Percentiles rank a stretch among this genome's conserved stretches.
Evolutionary conservation across 495 filamentous ascomycete species (phyloP).

Genomic region (Bathelium albidoporum): DNA sequence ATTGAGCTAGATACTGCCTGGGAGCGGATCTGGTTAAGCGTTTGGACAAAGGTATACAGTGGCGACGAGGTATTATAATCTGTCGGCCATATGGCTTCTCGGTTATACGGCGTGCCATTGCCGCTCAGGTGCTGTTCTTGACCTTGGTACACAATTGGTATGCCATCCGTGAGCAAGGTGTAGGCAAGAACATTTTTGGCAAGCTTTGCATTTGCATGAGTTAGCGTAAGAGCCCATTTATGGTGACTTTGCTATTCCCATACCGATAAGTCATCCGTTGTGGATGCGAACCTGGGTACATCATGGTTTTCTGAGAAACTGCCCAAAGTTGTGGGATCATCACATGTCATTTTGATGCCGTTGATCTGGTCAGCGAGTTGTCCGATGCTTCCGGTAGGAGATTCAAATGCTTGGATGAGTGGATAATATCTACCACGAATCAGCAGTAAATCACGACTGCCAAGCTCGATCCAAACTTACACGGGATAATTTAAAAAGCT

Average conservation of each 20-base stretch:
- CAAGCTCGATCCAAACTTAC: not conserved
- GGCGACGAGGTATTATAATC: constrained; percentile 47
- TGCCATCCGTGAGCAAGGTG: constrained; percentile 55
- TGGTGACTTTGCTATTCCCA: constrained; percentile 9
- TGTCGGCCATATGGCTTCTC: constrained; percentile 59
- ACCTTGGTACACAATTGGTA: constrained; percentile 54
- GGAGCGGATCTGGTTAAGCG: constrained; percentile 49
- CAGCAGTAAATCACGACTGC: not conserved
- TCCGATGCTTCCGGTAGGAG: constrained; percentile 14
- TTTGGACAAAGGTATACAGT: constrained; percentile 49
- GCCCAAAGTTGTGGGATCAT: constrained; percentile 51
- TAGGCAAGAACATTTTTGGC: constrained; percentile 60
- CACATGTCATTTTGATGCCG: constrained; percentile 19
- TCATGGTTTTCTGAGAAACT: constrained; percentile 74
- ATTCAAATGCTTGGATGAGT: constrained; percentile 47
- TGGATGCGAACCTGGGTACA: constrained; percentile 52
- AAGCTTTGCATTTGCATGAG: constrained; percentile 34
- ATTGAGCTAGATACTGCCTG: constrained; percentile 33
- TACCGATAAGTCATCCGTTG: constrained; percentile 38
- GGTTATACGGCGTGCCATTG: constrained; percentile 45
- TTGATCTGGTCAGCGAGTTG: constrained; percentile 15
- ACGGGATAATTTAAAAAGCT: constrained; percentile 60
- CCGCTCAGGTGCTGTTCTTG: constrained; percentile 60
- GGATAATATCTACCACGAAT: constrained; percentile 36
- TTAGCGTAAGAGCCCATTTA: constrained; percentile 25